Conservation (phyloP, 306 rosid species). For the Morella rubra region DNA sequence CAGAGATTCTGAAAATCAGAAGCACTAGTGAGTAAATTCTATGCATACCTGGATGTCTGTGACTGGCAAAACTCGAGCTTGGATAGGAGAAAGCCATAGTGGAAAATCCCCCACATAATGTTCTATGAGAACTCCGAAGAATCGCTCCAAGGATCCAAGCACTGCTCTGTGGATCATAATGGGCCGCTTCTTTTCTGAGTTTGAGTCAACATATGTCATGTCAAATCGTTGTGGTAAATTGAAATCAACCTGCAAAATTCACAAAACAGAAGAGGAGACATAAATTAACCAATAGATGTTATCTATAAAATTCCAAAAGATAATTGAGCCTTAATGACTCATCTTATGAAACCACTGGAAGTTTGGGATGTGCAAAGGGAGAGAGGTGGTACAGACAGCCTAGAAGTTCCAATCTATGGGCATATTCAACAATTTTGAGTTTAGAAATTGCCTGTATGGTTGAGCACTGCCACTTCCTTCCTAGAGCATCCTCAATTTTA, state of each 20-base stretch:
- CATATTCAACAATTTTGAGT: background rate
- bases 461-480: conserved; percentile 99
- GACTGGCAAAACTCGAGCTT: conserved; percentile 89
- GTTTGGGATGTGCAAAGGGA: background rate
- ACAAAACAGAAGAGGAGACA: conserved; percentile 11
- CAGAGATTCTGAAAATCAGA: conserved; percentile 11
- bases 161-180: conserved; percentile 97
- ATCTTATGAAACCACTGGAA: background rate
- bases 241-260: conserved; percentile 80
- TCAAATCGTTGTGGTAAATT: conserved; percentile 92
- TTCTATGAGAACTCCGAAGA: conserved; percentile 94
- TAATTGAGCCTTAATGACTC: conserved; percentile 6
- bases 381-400: background rate
- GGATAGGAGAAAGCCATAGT: conserved; percentile 92
- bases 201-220: conserved; percentile 83
- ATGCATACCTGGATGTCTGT: conserved; percentile 80
- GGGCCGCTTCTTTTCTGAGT: conserved; percentile 80
- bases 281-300: conserved; percentile 7
- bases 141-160: conserved; percentile 93
- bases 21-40: background rate
- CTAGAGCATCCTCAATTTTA: conserved; percentile 98
- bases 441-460: conserved; percentile 78
- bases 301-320: conserved; percentile 14
- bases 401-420: background rate
- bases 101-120: conserved; percentile 98